Evolutionary conservation across 768 basidiomycete species (phyloP).

Genomic region (Mycena sanguinolenta): DNA sequence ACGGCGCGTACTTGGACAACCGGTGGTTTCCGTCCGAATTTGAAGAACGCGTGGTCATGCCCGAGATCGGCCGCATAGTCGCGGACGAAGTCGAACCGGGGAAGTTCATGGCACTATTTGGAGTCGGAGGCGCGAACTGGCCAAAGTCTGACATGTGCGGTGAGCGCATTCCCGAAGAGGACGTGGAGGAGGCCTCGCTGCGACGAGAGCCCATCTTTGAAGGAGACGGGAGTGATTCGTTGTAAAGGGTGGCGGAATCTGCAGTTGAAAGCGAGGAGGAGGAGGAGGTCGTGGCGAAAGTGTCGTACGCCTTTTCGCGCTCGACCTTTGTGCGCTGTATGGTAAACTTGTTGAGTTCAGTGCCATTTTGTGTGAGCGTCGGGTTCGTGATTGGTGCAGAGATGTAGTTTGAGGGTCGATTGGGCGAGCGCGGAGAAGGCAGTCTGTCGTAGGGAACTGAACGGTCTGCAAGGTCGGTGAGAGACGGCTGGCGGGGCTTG

Average conservation of each 20-base stretch:
- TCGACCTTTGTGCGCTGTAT: conserved; percentile 66
- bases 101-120: conserved; percentile 34
- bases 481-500: conserved; percentile 72
- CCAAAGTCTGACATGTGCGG: conserved; percentile 67
- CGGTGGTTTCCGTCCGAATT: conserved; percentile 70
- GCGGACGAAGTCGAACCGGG: conserved; percentile 43
- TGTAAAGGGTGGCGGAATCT: conserved; percentile 72
- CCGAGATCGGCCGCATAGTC: conserved; percentile 64
- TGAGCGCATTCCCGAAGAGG: conserved; percentile 61
- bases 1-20: conserved; percentile 73
- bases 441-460: conserved; percentile 83
- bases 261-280: conserved; percentile 63
- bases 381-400: conserved; percentile 91
- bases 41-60: conserved; percentile 69
- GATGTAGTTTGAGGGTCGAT: conserved; percentile 69
- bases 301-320: conserved; percentile 65
- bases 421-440: conserved; percentile 68
- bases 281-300: conserved; percentile 58
- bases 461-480: conserved; percentile 74
- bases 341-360: conserved; percentile 76
- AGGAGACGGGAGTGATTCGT: conserved; percentile 58
- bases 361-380: conserved; percentile 77
- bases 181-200: conserved; percentile 66
- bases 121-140: conserved; percentile 51
- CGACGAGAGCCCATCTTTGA: conserved; percentile 56